These are phyloP conservation scores for Colletotrichum echinochloae DNA, from an alignment of 2,329 filamentous ascomycete genomes.

Conservation along the genomic window DNA sequence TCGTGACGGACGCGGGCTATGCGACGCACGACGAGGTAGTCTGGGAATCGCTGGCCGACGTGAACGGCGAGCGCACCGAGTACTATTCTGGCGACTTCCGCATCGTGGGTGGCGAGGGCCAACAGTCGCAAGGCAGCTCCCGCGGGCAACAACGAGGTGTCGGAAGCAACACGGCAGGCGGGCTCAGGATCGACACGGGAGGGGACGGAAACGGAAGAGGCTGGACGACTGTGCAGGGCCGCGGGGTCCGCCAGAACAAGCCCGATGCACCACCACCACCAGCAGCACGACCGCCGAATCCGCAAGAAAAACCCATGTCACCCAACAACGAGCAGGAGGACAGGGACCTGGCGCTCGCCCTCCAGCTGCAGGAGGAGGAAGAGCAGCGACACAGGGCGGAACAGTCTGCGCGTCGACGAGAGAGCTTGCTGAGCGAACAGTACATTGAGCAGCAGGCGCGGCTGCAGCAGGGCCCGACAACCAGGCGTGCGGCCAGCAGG, in stretches of 20 bases:
- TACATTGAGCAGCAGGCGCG: conserved; percentile 75
- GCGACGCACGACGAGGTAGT: conserved; percentile 89
- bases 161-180: conserved; percentile 11
- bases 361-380: conserved; percentile 96
- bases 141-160: background rate
- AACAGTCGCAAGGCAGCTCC: conserved; percentile 44
- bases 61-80: conserved; percentile 84
- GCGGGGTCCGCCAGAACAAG: conserved; percentile 28
- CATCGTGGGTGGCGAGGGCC: conserved; percentile 76
- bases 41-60: conserved; percentile 93
- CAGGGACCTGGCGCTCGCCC: conserved; percentile 85
- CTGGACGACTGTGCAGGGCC: conserved; percentile 67
- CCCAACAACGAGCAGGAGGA: conserved; percentile 78
- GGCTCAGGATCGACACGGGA: conserved; percentile 19
- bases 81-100: conserved; percentile 93
- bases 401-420: conserved; percentile 71
- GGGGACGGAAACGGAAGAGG: conserved; percentile 46
- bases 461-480: conserved; percentile 45
- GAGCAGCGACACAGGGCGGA: conserved; percentile 78
- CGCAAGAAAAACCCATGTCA: conserved; percentile 49
- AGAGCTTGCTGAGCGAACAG: conserved; percentile 76
- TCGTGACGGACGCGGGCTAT: conserved; percentile 95
- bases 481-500: conserved; percentile 43
- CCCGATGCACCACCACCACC: conserved; percentile 7
- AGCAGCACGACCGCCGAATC: too few species aligned